A percentile compares a stretch with the other conserved stretches of the same genome.
Conservation (phyloP, 176 grass and related monocot species). For the Triticum aestivum region IWGSC_CS_RefSeq_v2.1 NC_057799.1:604357204-604357703, state of each 20-base stretch:
- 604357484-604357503: background rate
- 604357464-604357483: background rate
- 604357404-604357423: background rate
- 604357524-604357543: background rate
- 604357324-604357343: slow-evolving; percentile 80
- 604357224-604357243: slow-evolving; percentile 48
- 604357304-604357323: slow-evolving; percentile 69
- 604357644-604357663: background rate
- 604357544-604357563: background rate
- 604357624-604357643: background rate
- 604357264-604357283: slow-evolving; percentile 75
- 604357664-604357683: too few relatives aligned
- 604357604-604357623: background rate
- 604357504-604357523: background rate
- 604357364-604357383: slow-evolving; percentile 24
- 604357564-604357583: too few relatives aligned
- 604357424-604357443: background rate
- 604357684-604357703: background rate
- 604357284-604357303: slow-evolving; percentile 59
- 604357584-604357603: too few relatives aligned
- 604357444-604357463: background rate
- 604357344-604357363: slow-evolving; percentile 91
- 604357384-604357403: background rate
- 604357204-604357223: slow-evolving; percentile 80
- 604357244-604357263: slow-evolving; percentile 55